Conservation (phyloP, 306 rosid species). For the Lupinus albus region DNA sequence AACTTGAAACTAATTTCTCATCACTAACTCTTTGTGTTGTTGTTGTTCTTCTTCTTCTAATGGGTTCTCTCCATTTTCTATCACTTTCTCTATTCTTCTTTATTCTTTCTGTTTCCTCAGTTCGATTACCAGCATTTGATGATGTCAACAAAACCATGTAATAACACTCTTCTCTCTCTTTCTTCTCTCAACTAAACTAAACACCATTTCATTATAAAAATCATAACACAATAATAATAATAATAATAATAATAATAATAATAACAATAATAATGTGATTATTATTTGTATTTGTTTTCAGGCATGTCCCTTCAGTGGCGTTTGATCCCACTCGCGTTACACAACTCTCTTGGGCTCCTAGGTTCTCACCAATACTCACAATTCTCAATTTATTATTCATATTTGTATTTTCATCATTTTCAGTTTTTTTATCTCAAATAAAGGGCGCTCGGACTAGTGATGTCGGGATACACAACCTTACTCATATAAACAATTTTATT, state of each 20-base stretch:
- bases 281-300: conserved; percentile 21
- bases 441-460: no score
- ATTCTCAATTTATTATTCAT: no score
- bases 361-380: conserved; percentile 42
- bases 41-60: conserved; percentile 2
- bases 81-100: conserved; percentile 37
- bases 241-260: no score
- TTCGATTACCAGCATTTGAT: conserved; percentile 39
- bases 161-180: background rate
- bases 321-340: conserved; percentile 86
- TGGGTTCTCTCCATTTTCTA: conserved; percentile 45
- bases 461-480: no score
- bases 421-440: no score
- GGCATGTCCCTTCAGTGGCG: conserved; percentile 52
- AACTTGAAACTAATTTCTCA: no score
- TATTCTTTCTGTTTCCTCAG: conserved; percentile 35
- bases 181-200: no score
- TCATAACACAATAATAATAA: no score
- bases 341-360: conserved; percentile 91
- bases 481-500: no score
- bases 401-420: no score
- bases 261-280: no score
- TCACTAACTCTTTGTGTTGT: background rate
- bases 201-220: background rate
- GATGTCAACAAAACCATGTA: background rate